These are phyloP conservation scores for Nicotiana tomentosiformis DNA, from an alignment of 257 asterid species.

Conservation along the genomic window DNA sequence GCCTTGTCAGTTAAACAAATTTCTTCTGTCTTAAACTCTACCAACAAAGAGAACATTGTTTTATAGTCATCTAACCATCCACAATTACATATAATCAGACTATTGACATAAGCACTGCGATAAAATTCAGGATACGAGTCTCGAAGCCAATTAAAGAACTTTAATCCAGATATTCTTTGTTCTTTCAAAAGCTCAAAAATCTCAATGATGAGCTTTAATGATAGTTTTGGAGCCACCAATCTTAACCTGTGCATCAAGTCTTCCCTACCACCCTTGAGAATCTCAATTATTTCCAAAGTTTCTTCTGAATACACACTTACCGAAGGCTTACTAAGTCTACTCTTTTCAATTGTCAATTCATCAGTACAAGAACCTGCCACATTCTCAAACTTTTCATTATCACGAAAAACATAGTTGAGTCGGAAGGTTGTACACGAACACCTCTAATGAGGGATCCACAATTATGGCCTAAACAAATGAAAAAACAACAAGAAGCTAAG, in stretches of 20 bases:
- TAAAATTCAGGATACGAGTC: constrained; percentile 27
- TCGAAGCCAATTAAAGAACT: constrained; percentile 61
- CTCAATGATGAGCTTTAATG: constrained; percentile 25
- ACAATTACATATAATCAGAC: constrained; percentile 54
- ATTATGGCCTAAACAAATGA: neutral
- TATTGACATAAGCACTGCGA: constrained; percentile 43
- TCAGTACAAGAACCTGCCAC: constrained; percentile 3
- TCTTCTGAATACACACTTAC: neutral
- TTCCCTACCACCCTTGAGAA: constrained; percentile 31
- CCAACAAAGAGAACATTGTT: constrained; percentile 42
- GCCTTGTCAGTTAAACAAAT: constrained; percentile 58
- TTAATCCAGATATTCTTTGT: constrained; percentile 45
- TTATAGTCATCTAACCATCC: constrained; percentile 67
- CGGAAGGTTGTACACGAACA: neutral
- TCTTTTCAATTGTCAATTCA: neutral
- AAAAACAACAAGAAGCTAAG: neutral
- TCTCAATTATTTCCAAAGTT: constrained; percentile 29
- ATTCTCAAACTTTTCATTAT: neutral
- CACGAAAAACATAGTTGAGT: neutral
- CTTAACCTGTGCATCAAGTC: constrained; percentile 47
- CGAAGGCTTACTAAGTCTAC: neutral
- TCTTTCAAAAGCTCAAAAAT: constrained; percentile 45
- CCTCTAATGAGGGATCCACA: neutral
- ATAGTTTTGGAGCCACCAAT: constrained; percentile 21
- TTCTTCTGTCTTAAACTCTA: constrained; percentile 37